Conservation (phyloP, 106 monocot species). For the Triglochin maritima region DNA sequence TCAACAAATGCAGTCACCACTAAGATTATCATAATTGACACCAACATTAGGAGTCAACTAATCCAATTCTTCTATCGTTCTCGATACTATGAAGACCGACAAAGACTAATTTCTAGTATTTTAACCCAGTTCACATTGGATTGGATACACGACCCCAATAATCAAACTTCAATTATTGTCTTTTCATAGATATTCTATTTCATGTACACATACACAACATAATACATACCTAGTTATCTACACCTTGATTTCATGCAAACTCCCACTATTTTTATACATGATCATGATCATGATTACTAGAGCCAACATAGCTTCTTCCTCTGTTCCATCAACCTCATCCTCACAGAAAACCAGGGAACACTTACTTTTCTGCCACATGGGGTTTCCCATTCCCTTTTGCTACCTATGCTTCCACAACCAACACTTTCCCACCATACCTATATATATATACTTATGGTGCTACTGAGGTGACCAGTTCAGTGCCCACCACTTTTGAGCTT, state of each 20-base stretch:
- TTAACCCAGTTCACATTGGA: too few relatives aligned
- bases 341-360: constrained; percentile 4
- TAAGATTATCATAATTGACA: too few relatives aligned
- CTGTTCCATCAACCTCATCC: not conserved
- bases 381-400: not conserved
- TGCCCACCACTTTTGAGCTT: not conserved
- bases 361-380: constrained; percentile 5
- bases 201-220: not conserved
- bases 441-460: not conserved
- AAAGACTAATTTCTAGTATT: too few relatives aligned
- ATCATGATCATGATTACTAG: not conserved
- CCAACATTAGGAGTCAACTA: too few relatives aligned
- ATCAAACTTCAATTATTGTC: too few relatives aligned
- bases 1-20: too few relatives aligned
- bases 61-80: too few relatives aligned
- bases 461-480: not conserved
- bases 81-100: too few relatives aligned
- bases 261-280: not conserved
- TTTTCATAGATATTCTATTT: too few relatives aligned
- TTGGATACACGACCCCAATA: too few relatives aligned
- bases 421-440: not conserved
- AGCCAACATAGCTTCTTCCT: too few relatives aligned
- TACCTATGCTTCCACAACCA: not conserved
- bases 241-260: not conserved
- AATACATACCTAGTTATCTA: not conserved